Evolutionary conservation across 1,139 yeast species (phyloP).

Genomic region (Taphrina confusa): DNA sequence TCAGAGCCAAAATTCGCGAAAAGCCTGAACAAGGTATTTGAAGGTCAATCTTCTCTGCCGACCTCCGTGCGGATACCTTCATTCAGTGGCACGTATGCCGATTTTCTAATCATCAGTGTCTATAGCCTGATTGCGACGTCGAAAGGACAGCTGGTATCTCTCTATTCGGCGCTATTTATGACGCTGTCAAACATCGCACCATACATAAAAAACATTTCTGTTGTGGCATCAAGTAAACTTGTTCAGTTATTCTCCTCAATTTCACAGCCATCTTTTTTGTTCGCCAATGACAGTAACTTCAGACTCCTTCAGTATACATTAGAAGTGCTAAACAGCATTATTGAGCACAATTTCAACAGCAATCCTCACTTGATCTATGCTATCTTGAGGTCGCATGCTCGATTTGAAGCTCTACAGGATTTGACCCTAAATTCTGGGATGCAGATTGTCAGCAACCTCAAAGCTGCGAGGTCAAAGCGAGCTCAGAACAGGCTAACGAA

Average conservation of each 20-base stretch:
- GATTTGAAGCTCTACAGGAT: constrained; percentile 41
- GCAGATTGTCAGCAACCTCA: constrained; percentile 36
- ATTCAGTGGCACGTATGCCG: constrained; percentile 46
- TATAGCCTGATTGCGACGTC: constrained; percentile 42
- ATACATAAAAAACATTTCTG: constrained; percentile 50
- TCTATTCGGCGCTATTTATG: constrained; percentile 45
- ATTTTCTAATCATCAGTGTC: constrained; percentile 44
- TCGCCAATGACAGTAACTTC: constrained; percentile 54
- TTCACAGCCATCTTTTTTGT: constrained; percentile 51
- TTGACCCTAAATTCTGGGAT: constrained; percentile 40
- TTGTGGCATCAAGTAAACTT: constrained; percentile 59
- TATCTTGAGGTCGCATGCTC: constrained; percentile 43
- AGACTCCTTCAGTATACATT: constrained; percentile 54
- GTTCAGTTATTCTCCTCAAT: constrained; percentile 57
- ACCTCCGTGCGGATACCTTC: constrained; percentile 43
- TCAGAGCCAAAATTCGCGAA: constrained; percentile 50
- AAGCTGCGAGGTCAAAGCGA: constrained; percentile 11
- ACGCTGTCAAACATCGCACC: constrained; percentile 47
- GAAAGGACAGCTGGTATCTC: constrained; percentile 39
- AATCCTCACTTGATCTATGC: constrained; percentile 45
- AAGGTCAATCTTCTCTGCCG: constrained; percentile 45
- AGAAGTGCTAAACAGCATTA: constrained; percentile 43
- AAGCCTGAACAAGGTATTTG: constrained; percentile 43
- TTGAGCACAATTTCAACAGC: constrained; percentile 43
- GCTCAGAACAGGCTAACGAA: constrained; percentile 22